Evolutionary conservation across 306 rosid genomes (phyloP).

Genomic region (Begonia loranthoides): DNA sequence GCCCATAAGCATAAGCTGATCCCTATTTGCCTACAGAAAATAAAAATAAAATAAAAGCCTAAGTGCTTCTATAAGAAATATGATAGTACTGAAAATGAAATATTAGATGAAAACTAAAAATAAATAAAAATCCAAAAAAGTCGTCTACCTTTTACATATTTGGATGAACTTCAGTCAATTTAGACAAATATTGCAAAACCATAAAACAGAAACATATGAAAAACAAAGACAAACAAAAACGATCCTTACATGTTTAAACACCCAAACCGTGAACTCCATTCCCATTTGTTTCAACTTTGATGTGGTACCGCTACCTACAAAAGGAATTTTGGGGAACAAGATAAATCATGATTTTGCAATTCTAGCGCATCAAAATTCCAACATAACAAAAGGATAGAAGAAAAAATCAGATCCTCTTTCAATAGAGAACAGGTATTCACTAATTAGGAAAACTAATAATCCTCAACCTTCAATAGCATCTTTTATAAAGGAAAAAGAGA

Average conservation of each 20-base stretch:
- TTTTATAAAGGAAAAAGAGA: too few relatives aligned
- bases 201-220: slow-evolving; percentile 5
- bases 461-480: too few relatives aligned
- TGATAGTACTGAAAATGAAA: background rate
- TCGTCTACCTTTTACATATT: too few relatives aligned
- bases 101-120: too few relatives aligned
- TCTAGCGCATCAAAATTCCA: background rate
- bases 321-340: slow-evolving; percentile 16
- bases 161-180: too few relatives aligned
- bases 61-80: background rate
- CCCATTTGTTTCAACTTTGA: slow-evolving; percentile 89
- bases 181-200: background rate
- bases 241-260: slow-evolving; percentile 80
- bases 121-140: too few relatives aligned
- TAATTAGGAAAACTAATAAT: too few relatives aligned
- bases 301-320: slow-evolving; percentile 68
- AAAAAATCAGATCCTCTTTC: too few relatives aligned
- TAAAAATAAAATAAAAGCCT: background rate
- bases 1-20: slow-evolving; percentile 84
- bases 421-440: too few relatives aligned
- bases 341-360: slow-evolving; percentile 1
- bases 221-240: slow-evolving; percentile 14
- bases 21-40: slow-evolving; percentile 52
- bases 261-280: slow-evolving; percentile 99
- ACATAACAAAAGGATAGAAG: too few relatives aligned